Base-by-base conservation (phyloP, 1,284 basidiomycete genomes). In the Thelephora terrestris region DNA sequence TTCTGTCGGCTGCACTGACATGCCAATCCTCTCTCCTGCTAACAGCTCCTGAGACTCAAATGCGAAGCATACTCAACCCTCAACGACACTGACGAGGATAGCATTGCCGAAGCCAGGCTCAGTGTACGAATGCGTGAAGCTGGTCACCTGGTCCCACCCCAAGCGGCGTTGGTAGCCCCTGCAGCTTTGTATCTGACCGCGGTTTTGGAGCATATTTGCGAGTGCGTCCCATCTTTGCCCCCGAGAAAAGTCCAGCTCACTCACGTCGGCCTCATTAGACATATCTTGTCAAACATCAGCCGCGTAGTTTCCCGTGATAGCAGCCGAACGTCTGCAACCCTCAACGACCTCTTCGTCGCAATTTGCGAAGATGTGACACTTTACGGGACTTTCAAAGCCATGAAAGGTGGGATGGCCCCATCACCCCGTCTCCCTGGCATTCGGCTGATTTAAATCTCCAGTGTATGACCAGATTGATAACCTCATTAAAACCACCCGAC, bases 101-200 rank as follows among this genome's bases (percentile, higher is more conserved):
- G 74, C 18, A 72, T 72, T 18, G 75, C 77, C 2, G 85, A 89
- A 61, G 65, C 59, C 43, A 73, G 70, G 46, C 68, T 88, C 47
- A 73, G 77, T 53, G 76, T 80, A 48, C 70, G 71, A 46, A 78
- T 87, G 71, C 64, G 63, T 24, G 54, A 58, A 20, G 59, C 53
- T 50, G 70, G 62, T 40, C 71, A 72, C 16, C 58, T 67, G 5
- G 56, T 67, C 42, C 69, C 76, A 17, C 82, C 81, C 14, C 76
- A 73, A 47, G 56, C 73, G 27, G 60, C 71, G 2, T 66, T 83
- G n/a, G 65, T 93, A n/a, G 79, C 84, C 12, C 88, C 90, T 3
- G 86, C 91, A 21, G 84, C 87, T 16, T 64, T 94, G 42, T 95
- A 93, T 72, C 71, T 93, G 48, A 93, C 91, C 10, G 91, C 91